Evolutionary conservation across 1,139 yeast species (phyloP).

Genomic region (Suhomyces anneliseae): DNA sequence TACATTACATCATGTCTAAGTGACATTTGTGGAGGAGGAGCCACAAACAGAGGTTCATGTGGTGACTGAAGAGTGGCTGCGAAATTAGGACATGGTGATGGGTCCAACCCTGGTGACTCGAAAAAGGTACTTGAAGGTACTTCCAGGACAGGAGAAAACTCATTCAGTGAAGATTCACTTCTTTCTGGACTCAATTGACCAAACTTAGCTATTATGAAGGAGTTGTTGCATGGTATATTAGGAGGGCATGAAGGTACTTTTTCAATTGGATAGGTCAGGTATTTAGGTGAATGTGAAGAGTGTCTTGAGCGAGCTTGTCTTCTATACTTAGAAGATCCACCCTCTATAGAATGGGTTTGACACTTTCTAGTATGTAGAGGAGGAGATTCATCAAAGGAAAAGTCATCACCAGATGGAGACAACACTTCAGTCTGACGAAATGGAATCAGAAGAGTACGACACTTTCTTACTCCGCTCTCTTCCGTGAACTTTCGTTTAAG

Average conservation of each 20-base stretch:
- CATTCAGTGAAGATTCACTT: neutral
- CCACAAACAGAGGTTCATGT: conserved; percentile 12
- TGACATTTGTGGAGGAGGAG: neutral
- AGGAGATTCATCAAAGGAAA: neutral
- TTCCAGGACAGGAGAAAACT: neutral
- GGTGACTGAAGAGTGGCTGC: conserved; percentile 9
- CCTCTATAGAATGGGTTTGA: too few relatives aligned
- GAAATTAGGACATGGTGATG: conserved; percentile 7
- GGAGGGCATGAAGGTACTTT: too few relatives aligned
- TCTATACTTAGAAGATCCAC: too few relatives aligned
- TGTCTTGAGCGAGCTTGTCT: too few relatives aligned
- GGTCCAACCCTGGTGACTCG: neutral
- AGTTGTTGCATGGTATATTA: too few relatives aligned
- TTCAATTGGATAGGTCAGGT: too few relatives aligned
- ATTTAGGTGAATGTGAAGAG: too few relatives aligned
- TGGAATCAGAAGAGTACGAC: neutral
- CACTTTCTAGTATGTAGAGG: neutral
- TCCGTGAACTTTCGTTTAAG: neutral
- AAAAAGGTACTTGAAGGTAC: neutral
- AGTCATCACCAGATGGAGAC: neutral
- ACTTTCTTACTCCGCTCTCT: neutral
- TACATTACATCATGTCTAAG: conserved; percentile 6
- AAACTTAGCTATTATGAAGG: too few relatives aligned
- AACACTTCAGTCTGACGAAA: neutral
- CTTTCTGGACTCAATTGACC: too few relatives aligned